Evolutionary conservation across 345 rosid species (phyloP).

Genomic region (Leavenworthia alabamica): DNA sequence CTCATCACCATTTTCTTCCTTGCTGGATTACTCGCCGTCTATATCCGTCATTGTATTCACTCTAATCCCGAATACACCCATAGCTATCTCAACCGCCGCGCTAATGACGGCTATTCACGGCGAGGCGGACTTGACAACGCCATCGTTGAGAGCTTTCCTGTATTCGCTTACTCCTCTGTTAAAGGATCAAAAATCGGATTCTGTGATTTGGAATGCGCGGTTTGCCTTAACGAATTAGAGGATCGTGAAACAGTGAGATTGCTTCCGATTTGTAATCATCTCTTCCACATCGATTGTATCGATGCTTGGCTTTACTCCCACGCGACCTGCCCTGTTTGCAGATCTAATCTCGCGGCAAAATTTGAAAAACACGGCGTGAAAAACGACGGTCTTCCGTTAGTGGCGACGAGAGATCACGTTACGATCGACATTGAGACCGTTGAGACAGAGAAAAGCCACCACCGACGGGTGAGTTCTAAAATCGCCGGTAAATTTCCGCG

Average conservation of each 20-base stretch:
- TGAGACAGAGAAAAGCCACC: background rate
- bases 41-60: slow-evolving; percentile 13
- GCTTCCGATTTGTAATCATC: slow-evolving; percentile 48
- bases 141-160: slow-evolving; percentile 53
- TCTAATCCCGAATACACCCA: background rate
- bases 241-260: slow-evolving; percentile 40
- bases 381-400: background rate
- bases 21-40: slow-evolving; percentile 24
- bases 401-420: slow-evolving; percentile 16
- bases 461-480: background rate
- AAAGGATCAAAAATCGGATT: slow-evolving; percentile 44
- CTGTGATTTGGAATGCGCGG: slow-evolving; percentile 43
- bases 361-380: background rate
- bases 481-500: slow-evolving; percentile 35
- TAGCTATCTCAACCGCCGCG: background rate
- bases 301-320: slow-evolving; percentile 48
- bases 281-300: slow-evolving; percentile 51
- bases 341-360: slow-evolving; percentile 37
- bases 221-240: slow-evolving; percentile 45
- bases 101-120: background rate
- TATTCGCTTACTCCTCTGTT: slow-evolving; percentile 47
- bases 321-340: slow-evolving; percentile 57
- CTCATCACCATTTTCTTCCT: slow-evolving; percentile 19
- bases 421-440: slow-evolving; percentile 23
- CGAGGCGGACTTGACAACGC: slow-evolving; percentile 42